Conservation (phyloP, 2,329 filamentous ascomycete species). For the Cladophialophora carrionii region DNA sequence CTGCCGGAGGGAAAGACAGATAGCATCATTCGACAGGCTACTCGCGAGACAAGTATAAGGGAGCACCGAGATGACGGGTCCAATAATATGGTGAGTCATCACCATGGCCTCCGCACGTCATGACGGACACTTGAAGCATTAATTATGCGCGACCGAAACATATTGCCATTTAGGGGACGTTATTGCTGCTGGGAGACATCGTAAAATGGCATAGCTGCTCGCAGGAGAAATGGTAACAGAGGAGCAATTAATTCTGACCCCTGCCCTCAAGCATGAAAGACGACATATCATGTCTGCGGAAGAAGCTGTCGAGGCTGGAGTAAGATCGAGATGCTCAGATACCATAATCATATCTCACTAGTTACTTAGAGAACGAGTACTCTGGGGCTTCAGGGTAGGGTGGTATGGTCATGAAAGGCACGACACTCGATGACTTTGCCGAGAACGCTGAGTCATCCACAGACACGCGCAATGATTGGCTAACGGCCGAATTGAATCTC, state of each 20-base stretch:
- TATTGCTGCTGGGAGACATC: background rate
- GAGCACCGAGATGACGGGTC: background rate
- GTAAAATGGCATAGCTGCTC: background rate
- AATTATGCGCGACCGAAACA: background rate
- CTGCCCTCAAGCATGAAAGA: background rate
- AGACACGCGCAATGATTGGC: background rate
- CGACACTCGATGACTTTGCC: background rate
- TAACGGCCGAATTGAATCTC: background rate
- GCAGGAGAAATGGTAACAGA: background rate
- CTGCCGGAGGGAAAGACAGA: slow-evolving; percentile 23
- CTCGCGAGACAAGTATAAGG: background rate
- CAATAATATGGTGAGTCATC: background rate
- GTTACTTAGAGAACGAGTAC: background rate
- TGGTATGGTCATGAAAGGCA: background rate
- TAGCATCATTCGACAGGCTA: background rate
- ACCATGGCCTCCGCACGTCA: background rate
- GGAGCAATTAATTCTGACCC: background rate
- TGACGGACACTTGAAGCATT: background rate
- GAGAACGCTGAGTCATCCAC: slow-evolving; percentile 1
- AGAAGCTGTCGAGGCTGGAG: background rate
- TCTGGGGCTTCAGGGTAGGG: background rate
- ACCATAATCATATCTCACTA: background rate
- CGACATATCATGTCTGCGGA: slow-evolving; percentile 2
- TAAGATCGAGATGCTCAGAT: background rate
- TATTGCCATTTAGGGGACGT: no score